Conservation (phyloP, 75 land plant genomes). For the Cupressus sempervirens region DNA sequence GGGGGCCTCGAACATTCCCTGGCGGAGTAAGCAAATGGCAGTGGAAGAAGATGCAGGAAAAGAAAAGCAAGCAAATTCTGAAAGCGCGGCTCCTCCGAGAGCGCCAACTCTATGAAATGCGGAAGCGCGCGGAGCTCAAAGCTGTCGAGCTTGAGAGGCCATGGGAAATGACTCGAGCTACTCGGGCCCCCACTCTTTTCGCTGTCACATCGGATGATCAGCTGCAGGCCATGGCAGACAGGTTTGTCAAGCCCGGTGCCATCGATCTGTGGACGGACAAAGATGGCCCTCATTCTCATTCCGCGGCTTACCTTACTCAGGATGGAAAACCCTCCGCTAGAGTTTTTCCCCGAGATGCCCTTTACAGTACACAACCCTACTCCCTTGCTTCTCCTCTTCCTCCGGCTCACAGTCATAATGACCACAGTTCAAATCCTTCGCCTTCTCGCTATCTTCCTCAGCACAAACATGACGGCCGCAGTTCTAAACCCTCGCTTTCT, state of each 20-base stretch:
- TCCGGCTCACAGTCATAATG: too few relatives aligned
- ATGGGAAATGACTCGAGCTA: conserved; percentile 55
- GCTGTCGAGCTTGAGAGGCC: conserved; percentile 74
- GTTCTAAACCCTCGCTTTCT: neutral
- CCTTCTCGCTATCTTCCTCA: neutral
- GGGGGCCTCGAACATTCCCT: conserved; percentile 88
- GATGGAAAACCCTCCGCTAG: conserved; percentile 40
- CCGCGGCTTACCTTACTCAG: conserved; percentile 14
- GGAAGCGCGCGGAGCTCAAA: conserved; percentile 76
- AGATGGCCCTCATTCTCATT: conserved; percentile 57
- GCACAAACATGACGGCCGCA: too few relatives aligned
- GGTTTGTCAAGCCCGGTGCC: conserved; percentile 69
- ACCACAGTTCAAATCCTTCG: too few relatives aligned
- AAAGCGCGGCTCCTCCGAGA: conserved; percentile 84
- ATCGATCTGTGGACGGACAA: conserved; percentile 79
- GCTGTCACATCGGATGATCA: conserved; percentile 63
- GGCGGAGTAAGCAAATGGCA: conserved; percentile 98
- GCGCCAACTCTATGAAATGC: conserved; percentile 75
- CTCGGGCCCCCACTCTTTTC: conserved; percentile 35
- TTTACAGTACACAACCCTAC: conserved; percentile 54
- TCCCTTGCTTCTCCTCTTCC: neutral
- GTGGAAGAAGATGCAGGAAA: conserved; percentile 94
- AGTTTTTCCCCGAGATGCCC: conserved; percentile 53
- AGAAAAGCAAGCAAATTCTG: conserved; percentile 81
- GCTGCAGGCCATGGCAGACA: conserved; percentile 62